Base-by-base conservation (phyloP, 1,284 basidiomycete species). In the Tetrapyrgos nigripes region DNA sequence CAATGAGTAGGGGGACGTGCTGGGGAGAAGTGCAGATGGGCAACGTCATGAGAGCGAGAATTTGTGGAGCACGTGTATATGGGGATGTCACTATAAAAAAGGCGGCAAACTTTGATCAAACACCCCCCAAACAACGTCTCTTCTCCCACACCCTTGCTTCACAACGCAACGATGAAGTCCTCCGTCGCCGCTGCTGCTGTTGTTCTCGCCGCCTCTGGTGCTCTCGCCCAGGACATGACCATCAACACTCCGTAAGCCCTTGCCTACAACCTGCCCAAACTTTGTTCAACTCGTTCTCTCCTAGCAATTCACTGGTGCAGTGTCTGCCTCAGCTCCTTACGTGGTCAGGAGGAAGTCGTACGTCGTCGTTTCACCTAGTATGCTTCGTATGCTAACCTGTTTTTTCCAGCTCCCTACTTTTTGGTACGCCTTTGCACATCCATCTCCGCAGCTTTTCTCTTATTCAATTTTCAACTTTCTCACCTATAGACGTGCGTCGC, bases 201-300 rank as follows among this genome's bases (percentile, higher is more conserved):
- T 60, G 73, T 73, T 44, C 65, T 83, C 60, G 68, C 80, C 61
- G 74, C 74, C 50, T 65, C 73, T 50, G 70, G 69, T 31, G 82
- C 73, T 54, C 59, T 78, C 19, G 85, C 80, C 23, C 82, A 85
- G 70, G 44, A 19, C 29, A 61, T 83, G 59, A 76, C 69, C 1
- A 77, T 89, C 68, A 84, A 87, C 65, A 90, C 86, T 21, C 87
- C 86, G 86, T 89, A 63, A 66, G 85, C 79, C 40, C 28, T 19
- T 28, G 21, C 8, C 11, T 28, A 23, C 29, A 24, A 43, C 29
- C 28, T 21, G 35, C 50, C 50, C 61, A 63, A 53, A 33, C 53
- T 65, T 52, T 61, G 49, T 50, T 44, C 57, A 50, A 54, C 49
- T 21, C 4, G 59, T 64, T 67, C 35, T 40, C 26, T 63, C 84